Evolutionary conservation across 441 rosid species (phyloP).

Genomic region (Gossypium davidsonii): DNA sequence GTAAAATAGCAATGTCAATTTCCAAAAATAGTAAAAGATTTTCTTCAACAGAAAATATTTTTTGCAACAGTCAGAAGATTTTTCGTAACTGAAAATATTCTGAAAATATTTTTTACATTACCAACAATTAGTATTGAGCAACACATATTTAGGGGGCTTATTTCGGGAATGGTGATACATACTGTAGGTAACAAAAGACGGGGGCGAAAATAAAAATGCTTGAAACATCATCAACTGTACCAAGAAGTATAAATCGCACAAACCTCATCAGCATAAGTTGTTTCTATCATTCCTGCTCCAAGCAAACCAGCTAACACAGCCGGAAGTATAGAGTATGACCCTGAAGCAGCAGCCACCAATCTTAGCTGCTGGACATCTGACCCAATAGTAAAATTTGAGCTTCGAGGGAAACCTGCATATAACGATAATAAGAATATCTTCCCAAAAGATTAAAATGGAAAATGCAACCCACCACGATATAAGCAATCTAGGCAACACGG

Average conservation of each 20-base stretch:
- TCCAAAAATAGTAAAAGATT: too few relatives aligned
- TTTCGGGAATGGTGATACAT: neutral
- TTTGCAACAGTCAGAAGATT: too few relatives aligned
- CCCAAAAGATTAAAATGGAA: neutral
- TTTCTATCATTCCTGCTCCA: constrained; percentile 45
- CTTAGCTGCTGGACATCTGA: constrained; percentile 22
- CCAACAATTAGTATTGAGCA: too few relatives aligned
- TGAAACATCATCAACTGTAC: neutral
- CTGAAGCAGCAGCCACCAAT: constrained; percentile 13
- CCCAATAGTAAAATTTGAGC: constrained; percentile 9
- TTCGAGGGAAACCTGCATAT: neutral
- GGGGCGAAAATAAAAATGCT: neutral
- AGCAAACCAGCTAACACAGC: constrained; percentile 50
- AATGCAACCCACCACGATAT: neutral
- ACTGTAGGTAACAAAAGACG: neutral
- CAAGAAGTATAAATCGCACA: neutral
- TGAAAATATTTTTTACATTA: too few relatives aligned
- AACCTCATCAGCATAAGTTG: constrained; percentile 73
- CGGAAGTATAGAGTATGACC: constrained; percentile 25
- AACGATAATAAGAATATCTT: neutral
- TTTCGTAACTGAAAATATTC: too few relatives aligned
- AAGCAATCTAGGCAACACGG: neutral
- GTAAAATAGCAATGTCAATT: too few relatives aligned
- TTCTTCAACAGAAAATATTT: too few relatives aligned
- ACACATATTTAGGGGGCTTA: neutral